Conservation (phyloP, 345 rosid species). For the Salix brachista region DNA sequence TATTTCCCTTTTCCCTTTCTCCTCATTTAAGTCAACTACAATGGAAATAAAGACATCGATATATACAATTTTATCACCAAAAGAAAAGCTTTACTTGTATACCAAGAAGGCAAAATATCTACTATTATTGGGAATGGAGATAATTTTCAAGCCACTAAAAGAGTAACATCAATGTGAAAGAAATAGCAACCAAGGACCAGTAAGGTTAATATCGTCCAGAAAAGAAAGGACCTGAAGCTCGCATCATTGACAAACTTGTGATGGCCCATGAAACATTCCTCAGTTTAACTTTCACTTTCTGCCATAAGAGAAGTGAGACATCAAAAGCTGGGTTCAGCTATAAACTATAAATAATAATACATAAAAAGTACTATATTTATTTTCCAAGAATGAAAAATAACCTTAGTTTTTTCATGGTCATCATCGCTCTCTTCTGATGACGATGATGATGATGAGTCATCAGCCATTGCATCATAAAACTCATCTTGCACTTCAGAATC, state of each 20-base stretch:
- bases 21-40: not conserved
- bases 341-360: not conserved
- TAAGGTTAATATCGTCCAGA: not conserved
- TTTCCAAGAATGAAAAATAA: constrained; percentile 21
- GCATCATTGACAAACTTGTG: constrained; percentile 63
- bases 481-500: constrained; percentile 65
- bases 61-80: not conserved
- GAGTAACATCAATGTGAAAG: not conserved
- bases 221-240: constrained; percentile 54
- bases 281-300: constrained; percentile 66
- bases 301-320: not conserved
- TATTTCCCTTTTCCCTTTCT: not conserved
- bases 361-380: not conserved
- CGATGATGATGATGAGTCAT: constrained; percentile 48
- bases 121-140: not conserved
- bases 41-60: not conserved
- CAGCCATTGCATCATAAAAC: constrained; percentile 87
- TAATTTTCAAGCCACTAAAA: not conserved
- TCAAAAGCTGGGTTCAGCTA: not conserved
- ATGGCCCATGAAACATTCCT: constrained; percentile 93
- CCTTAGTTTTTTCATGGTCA: constrained; percentile 44
- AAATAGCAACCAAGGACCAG: not conserved
- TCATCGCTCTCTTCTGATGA: constrained; percentile 73
- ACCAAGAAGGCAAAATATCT: not conserved
- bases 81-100: not conserved